Percentiles rank a stretch among this genome's conserved stretches.
Evolutionary conservation across 2,329 filamentous ascomycete species (phyloP).

Genomic region (Pseudogymnoascus verrucosus): DNA sequence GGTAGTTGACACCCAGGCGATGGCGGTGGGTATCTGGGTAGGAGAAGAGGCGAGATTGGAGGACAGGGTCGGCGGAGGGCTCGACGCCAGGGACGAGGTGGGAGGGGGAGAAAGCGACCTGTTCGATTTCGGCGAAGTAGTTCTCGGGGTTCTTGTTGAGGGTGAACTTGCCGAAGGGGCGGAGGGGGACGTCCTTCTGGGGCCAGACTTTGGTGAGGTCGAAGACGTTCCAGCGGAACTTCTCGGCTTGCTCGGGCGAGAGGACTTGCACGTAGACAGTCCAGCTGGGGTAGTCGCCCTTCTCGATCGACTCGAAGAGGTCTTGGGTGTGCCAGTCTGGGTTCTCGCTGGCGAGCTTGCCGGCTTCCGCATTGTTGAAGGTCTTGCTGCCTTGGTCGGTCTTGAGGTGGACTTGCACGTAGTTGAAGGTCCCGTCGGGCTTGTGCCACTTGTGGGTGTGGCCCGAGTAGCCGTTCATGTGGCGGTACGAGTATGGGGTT

Average conservation of each 20-base stretch:
- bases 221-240: constrained; percentile 56
- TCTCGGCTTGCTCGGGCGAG: constrained; percentile 52
- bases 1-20: constrained; percentile 49
- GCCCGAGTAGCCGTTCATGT: constrained; percentile 61
- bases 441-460: constrained; percentile 62
- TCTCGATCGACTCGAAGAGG: constrained; percentile 54
- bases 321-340: constrained; percentile 58
- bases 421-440: constrained; percentile 56
- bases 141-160: constrained; percentile 58
- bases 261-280: constrained; percentile 56
- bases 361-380: constrained; percentile 50
- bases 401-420: constrained; percentile 58
- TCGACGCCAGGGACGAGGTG: constrained; percentile 61
- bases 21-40: constrained; percentile 59
- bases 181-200: constrained; percentile 51
- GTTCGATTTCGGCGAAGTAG: constrained; percentile 61
- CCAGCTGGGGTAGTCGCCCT: constrained; percentile 55
- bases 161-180: constrained; percentile 52
- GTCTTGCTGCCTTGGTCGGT: constrained; percentile 55
- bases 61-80: constrained; percentile 60
- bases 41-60: constrained; percentile 63
- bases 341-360: constrained; percentile 44
- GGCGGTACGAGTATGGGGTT: constrained; percentile 55
- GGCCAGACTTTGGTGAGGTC: constrained; percentile 66
- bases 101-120: constrained; percentile 60